phyloP scores from a whole-genome alignment of 768 basidiomycete species.

The Phlebiopsis gigantea region DNA sequence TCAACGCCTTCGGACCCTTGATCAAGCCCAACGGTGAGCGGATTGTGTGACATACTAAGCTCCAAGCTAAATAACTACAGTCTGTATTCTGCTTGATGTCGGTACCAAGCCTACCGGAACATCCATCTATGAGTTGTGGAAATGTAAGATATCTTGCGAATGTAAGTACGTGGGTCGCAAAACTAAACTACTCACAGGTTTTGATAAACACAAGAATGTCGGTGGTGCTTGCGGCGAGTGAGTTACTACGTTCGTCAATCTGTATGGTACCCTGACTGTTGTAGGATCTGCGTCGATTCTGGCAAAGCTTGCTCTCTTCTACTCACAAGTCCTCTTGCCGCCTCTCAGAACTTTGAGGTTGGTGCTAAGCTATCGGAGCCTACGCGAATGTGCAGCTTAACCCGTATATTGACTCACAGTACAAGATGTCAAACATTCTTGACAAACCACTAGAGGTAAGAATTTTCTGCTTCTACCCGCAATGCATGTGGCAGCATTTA shows the following conservation, averaged over 20 bases:
- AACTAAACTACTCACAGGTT: slow-evolving; percentile 35
- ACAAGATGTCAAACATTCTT: slow-evolving; percentile 95
- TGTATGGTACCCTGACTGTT: not conserved
- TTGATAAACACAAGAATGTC: slow-evolving; percentile 79
- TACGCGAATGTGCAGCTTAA: not conserved
- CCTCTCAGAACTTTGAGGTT: slow-evolving; percentile 94
- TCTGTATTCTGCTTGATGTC: slow-evolving; percentile 90
- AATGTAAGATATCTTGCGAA: slow-evolving; percentile 41
- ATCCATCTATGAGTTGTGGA: slow-evolving; percentile 96
- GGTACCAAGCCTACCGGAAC: slow-evolving; percentile 94
- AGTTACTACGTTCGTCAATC: not conserved
- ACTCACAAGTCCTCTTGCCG: slow-evolving; percentile 72
- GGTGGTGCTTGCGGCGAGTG: slow-evolving; percentile 96
- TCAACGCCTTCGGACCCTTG: slow-evolving; percentile 90
- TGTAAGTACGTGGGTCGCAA: not conserved
- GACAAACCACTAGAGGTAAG: slow-evolving; percentile 91
- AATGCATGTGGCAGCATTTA: not conserved
- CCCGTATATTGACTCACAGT: slow-evolving; percentile 33
- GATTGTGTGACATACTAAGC: not conserved
- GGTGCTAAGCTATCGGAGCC: not conserved
- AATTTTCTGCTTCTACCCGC: not conserved
- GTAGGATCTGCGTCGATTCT: slow-evolving; percentile 76
- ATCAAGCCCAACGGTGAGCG: slow-evolving; percentile 72
- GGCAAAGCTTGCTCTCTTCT: slow-evolving; percentile 69
- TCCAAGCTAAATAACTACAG: slow-evolving; percentile 29